Base-by-base conservation (phyloP, 305 asterid species). In the Solanum hybrid region DNA sequence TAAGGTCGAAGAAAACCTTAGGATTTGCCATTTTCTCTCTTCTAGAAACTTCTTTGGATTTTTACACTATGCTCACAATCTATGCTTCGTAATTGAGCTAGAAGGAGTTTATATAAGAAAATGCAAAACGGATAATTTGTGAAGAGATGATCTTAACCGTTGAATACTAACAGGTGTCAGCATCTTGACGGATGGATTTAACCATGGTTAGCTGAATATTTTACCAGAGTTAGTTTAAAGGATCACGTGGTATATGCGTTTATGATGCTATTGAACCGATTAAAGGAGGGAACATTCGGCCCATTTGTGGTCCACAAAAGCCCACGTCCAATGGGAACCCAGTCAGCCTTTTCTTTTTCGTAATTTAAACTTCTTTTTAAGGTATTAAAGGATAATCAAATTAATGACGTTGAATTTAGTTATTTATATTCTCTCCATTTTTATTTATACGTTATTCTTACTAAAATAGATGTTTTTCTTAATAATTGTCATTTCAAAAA, bases 1-100 rank as follows among this genome's bases (percentile, higher is more conserved):
- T 31, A 91, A 95, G 93, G 51, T 95, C 96, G 51, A 95, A 95
- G 96, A 87, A 95, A 35, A 94, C 98, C 89, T 37, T 94, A 11
- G 98, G 96, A 89, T 95, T 94, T 0, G 93, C 60, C 97, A 94
- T 93, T 10, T 60, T 71, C 88, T 26, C 36, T 81, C 26, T 80
- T 80, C 22, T 32, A 24, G 29, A 72, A 51, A 11, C 34, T 60
- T 60, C 17, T 51, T 13, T 36, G 0, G 87, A 26, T 36, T 45
- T 31, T 34, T 14, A 38, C 40, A 29, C 81, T 45, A 15, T 37
- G 72, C 26, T 22, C 26, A 22, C 72, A 8, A 7, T 60, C 72
- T 60, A 3, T 22, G 5, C 72, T 19, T 60, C 1, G 3, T 2
- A 0, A 22, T 0, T 22, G 26, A 60, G 71, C 66, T 87, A 22